Conservation (phyloP, 768 basidiomycete genomes). For the Lactarius sp. region DNA sequence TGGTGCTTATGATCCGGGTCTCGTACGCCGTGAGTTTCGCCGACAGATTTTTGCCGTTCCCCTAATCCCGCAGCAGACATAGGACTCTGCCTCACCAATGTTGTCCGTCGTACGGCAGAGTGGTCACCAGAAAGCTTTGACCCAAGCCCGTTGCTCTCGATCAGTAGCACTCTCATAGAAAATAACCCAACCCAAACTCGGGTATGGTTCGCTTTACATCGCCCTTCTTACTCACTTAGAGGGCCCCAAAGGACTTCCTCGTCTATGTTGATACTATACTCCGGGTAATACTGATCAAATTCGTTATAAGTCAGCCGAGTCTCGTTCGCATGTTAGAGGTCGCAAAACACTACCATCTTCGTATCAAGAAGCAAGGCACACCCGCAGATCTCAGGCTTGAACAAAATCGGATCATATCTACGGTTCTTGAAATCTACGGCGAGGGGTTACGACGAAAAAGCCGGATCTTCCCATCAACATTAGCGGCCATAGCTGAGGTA, state of each 20-base stretch:
- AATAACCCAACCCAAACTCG: conserved; percentile 55
- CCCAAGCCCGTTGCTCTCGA: conserved; percentile 50
- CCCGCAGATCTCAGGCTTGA: conserved; percentile 8
- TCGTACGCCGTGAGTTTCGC: conserved; percentile 47
- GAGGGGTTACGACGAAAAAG: conserved; percentile 53
- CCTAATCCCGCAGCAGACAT: conserved; percentile 39
- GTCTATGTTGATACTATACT: conserved; percentile 56
- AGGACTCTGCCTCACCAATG: conserved; percentile 47
- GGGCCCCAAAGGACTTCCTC: conserved; percentile 48
- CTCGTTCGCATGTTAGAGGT: conserved; percentile 47
- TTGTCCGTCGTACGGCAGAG: conserved; percentile 58
- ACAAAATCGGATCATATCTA: conserved; percentile 18
- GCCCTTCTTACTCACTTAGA: neutral
- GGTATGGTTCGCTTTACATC: conserved; percentile 33
- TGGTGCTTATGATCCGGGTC: conserved; percentile 44
- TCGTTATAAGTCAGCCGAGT: conserved; percentile 40
- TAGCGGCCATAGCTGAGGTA: conserved; percentile 54
- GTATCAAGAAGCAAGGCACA: conserved; percentile 17
- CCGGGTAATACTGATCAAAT: conserved; percentile 47
- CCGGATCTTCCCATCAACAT: conserved; percentile 44
- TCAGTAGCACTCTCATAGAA: conserved; percentile 49
- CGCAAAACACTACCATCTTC: conserved; percentile 40
- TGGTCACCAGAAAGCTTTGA: conserved; percentile 45
- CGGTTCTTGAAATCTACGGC: conserved; percentile 43
- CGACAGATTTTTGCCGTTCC: neutral